Percentiles rank a stretch among this genome's conserved stretches.
phyloP scores from a whole-genome alignment of 768 basidiomycete genomes.

The Clavaria fumosa region DNA sequence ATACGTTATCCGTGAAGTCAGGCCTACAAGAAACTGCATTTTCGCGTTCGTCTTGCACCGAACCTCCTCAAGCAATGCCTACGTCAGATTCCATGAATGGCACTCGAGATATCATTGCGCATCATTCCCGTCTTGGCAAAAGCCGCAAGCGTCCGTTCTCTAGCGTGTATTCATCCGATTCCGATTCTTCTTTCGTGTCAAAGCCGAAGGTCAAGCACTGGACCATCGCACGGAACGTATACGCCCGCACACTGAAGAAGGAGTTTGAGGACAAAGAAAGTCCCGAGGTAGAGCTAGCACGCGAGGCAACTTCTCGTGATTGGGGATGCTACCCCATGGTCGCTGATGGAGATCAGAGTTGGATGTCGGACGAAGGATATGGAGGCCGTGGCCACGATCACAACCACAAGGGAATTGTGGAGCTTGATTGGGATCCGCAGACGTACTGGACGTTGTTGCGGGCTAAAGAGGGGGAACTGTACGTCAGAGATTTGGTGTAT shows the following conservation, averaged over 20 bases:
- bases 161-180: constrained; percentile 1
- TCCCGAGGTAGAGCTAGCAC: constrained; percentile 28
- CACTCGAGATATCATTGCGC: no score
- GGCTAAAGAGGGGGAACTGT: constrained; percentile 45
- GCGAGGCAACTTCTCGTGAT: constrained; percentile 40
- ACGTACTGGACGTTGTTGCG: constrained; percentile 36
- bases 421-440: constrained; percentile 9
- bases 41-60: constrained; percentile 11
- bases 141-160: not conserved
- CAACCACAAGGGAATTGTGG: constrained; percentile 9
- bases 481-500: constrained; percentile 59
- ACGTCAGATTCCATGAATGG: not conserved
- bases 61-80: not conserved
- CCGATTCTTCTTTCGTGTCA: no score
- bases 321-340: constrained; percentile 48
- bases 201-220: constrained; percentile 41
- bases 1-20: constrained; percentile 17
- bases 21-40: constrained; percentile 12
- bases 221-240: constrained; percentile 38
- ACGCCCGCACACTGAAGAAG: constrained; percentile 29
- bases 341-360: constrained; percentile 16
- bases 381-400: constrained; percentile 7
- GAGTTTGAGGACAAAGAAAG: constrained; percentile 21
- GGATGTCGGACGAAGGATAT: constrained; percentile 8
- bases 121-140: no score